Percentiles rank a stretch among this genome's conserved stretches.
phyloP scores from a whole-genome alignment of 805 yeast genomes.

The Isabelozyma gotoi region DNA sequence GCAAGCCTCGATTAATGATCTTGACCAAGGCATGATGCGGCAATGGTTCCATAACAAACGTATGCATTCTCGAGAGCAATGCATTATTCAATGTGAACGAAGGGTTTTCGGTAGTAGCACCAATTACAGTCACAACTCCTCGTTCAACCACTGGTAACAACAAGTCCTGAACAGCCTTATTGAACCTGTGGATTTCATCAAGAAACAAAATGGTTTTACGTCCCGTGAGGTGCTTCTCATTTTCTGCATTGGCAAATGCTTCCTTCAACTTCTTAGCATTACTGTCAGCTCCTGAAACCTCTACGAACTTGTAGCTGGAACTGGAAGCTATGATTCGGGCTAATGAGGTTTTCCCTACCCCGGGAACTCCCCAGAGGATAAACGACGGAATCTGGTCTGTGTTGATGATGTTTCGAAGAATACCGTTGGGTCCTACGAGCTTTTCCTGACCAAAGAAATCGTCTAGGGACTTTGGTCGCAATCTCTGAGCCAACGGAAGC shows the following conservation, averaged over 20 bases:
- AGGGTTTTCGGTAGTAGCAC: conserved; percentile 66
- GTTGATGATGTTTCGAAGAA: conserved; percentile 31
- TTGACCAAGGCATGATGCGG: conserved; percentile 29
- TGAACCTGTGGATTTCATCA: conserved; percentile 46
- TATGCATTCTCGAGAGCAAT: conserved; percentile 43
- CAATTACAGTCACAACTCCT: conserved; percentile 39
- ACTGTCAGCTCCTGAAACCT: conserved; percentile 40
- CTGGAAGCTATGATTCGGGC: conserved; percentile 38
- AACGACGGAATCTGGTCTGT: conserved; percentile 39
- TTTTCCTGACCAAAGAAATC: conserved; percentile 44
- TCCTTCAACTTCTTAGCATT: conserved; percentile 36
- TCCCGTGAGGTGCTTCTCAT: conserved; percentile 33
- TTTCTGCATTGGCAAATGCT: conserved; percentile 35
- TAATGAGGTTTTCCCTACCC: conserved; percentile 44
- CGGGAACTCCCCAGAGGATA: conserved; percentile 45
- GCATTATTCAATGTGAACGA: conserved; percentile 44
- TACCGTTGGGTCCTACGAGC: conserved; percentile 37
- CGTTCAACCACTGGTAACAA: conserved; percentile 42
- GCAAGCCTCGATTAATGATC: conserved; percentile 36
- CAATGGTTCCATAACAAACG: conserved; percentile 43
- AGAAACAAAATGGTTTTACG: conserved; percentile 41
- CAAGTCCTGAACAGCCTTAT: conserved; percentile 43
- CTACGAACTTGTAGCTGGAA: conserved; percentile 32
- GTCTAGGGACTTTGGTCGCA: conserved; percentile 36
- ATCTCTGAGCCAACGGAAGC: conserved; percentile 40